Percentiles rank a stretch among this genome's conserved stretches.
phyloP scores from a whole-genome alignment of 176 grass and related monocot species.

The Eragrostis curvula region DNA sequence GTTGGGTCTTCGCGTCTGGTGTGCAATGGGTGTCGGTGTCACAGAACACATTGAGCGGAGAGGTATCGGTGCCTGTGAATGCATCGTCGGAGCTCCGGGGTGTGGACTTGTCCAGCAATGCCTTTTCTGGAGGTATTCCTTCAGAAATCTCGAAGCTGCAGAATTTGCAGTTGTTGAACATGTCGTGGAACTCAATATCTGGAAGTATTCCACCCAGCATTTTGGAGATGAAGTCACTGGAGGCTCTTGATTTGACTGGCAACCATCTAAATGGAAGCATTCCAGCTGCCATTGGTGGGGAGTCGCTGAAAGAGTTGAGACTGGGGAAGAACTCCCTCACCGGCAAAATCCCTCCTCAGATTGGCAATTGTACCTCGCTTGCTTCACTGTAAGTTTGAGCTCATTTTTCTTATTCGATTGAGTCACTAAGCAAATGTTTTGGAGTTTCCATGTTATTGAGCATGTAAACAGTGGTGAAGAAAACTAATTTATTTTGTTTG shows the following conservation, averaged over 20 bases:
- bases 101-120: conserved; percentile 87
- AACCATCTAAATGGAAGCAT: conserved; percentile 76
- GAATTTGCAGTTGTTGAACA: conserved; percentile 69
- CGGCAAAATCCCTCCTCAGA: conserved; percentile 71
- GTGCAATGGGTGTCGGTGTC: conserved; percentile 79
- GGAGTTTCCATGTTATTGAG: not conserved
- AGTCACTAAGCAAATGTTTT: not conserved
- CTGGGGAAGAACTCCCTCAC: conserved; percentile 74
- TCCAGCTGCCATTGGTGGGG: conserved; percentile 52
- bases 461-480: not conserved
- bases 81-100: conserved; percentile 56
- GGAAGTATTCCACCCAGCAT: conserved; percentile 64
- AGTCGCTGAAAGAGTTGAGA: conserved; percentile 71
- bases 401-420: conserved; percentile 20
- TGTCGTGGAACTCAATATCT: conserved; percentile 79
- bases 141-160: conserved; percentile 55
- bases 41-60: conserved; percentile 77
- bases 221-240: conserved; percentile 67
- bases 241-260: conserved; percentile 75
- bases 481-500: not conserved
- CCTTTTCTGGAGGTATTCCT: conserved; percentile 82
- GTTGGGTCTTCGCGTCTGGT: conserved; percentile 69
- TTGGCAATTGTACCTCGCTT: conserved; percentile 76
- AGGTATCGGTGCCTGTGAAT: conserved; percentile 55
- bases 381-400: conserved; percentile 70